These are phyloP conservation scores for Penicillium sp. DNA, from an alignment of 2,329 filamentous ascomycete genomes.

Conservation along the genomic window DNA sequence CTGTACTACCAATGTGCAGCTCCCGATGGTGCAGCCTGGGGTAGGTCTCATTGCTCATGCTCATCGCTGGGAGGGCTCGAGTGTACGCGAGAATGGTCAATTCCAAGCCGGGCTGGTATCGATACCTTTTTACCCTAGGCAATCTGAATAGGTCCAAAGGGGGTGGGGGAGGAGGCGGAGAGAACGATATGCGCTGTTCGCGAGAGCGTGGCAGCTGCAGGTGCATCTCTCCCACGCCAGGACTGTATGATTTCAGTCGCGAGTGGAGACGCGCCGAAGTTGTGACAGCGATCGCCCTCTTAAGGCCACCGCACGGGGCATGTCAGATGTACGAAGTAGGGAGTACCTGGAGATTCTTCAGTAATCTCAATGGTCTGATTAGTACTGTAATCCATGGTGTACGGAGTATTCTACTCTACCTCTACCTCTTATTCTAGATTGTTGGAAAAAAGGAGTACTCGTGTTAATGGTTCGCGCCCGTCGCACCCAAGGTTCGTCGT, in stretches of 20 bases:
- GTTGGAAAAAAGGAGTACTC: neutral
- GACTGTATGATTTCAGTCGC: slow-evolving; percentile 20
- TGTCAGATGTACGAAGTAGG: slow-evolving; percentile 13
- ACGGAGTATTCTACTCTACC: too few species aligned
- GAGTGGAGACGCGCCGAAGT: slow-evolving; percentile 28
- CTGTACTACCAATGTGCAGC: slow-evolving; percentile 19
- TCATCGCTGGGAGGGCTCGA: slow-evolving; percentile 7
- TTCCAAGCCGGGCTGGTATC: slow-evolving; percentile 11
- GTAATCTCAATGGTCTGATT: too few species aligned
- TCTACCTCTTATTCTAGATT: neutral
- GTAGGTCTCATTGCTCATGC: slow-evolving; percentile 1
- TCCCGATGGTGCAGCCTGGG: slow-evolving; percentile 4
- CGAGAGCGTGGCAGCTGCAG: slow-evolving; percentile 35
- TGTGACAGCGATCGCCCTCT: slow-evolving; percentile 33
- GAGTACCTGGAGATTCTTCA: slow-evolving; percentile 10
- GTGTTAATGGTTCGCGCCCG: slow-evolving; percentile 10
- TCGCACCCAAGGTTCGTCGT: slow-evolving; percentile 11
- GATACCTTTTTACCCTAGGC: neutral
- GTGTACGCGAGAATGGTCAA: slow-evolving; percentile 8
- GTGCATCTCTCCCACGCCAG: slow-evolving; percentile 13
- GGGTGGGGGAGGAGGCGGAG: slow-evolving; percentile 8
- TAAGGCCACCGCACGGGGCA: slow-evolving; percentile 20
- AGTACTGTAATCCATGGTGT: too few species aligned
- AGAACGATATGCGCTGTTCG: slow-evolving; percentile 26
- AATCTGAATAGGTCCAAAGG: slow-evolving; percentile 10